phyloP scores from a whole-genome alignment of 2,329 filamentous ascomycete genomes.

The Cadophora sp. region DNA sequence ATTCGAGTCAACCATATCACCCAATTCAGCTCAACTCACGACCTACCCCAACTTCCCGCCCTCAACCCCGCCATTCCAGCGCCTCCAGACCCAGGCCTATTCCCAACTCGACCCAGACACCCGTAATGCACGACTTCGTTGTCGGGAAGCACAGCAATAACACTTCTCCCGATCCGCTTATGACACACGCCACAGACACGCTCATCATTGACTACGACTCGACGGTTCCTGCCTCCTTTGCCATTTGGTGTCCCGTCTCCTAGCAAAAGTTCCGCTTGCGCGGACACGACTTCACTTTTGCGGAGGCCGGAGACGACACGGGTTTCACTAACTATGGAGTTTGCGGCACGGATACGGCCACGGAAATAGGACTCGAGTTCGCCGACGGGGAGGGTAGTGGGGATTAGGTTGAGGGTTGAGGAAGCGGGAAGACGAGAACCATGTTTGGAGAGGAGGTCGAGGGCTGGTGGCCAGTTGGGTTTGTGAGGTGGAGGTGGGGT shows the following conservation, averaged over 20 bases:
- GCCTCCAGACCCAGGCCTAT: slow-evolving; percentile 46
- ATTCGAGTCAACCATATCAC: slow-evolving; percentile 13
- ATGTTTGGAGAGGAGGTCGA: slow-evolving; percentile 89
- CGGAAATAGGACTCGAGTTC: slow-evolving; percentile 91
- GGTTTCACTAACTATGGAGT: slow-evolving; percentile 79
- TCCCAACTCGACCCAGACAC: slow-evolving; percentile 67
- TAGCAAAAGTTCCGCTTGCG: slow-evolving; percentile 75
- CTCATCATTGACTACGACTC: slow-evolving; percentile 87
- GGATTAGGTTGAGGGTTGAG: slow-evolving; percentile 86
- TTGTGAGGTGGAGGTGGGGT: slow-evolving; percentile 76
- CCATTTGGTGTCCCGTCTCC: slow-evolving; percentile 67
- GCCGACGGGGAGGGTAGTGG: slow-evolving; percentile 76
- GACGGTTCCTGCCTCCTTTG: slow-evolving; percentile 63
- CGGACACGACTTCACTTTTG: slow-evolving; percentile 79
- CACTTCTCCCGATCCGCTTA: slow-evolving; percentile 89
- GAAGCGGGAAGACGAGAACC: slow-evolving; percentile 88
- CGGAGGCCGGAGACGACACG: slow-evolving; percentile 79
- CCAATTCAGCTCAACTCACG: slow-evolving; percentile 1
- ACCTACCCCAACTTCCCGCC: slow-evolving; percentile 33
- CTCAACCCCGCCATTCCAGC: slow-evolving; percentile 34
- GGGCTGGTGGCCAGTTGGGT: slow-evolving; percentile 77
- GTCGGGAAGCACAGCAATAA: slow-evolving; percentile 88
- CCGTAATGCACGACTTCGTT: slow-evolving; percentile 83
- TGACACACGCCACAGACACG: slow-evolving; percentile 91
- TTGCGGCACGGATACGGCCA: slow-evolving; percentile 86